phyloP scores from a whole-genome alignment of 352 stramenopile species.

The Phytophthora ramorum region DNA sequence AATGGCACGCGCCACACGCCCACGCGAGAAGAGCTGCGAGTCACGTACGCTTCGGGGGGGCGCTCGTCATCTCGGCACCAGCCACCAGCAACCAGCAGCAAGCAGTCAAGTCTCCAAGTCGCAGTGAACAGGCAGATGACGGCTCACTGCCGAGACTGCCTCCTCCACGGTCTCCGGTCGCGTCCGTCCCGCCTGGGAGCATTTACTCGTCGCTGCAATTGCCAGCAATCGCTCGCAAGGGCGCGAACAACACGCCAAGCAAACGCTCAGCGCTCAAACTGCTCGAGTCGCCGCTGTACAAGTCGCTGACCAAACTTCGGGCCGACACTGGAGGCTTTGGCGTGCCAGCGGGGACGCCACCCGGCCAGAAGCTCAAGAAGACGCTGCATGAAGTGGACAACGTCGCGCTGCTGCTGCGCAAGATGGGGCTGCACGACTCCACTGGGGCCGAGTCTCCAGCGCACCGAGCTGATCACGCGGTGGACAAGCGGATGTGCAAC shows the following conservation, averaged over 20 bases:
- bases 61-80: constrained; percentile 58
- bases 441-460: constrained; percentile 32
- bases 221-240: constrained; percentile 44
- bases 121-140: constrained; percentile 35
- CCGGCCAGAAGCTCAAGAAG: constrained; percentile 56
- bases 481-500: constrained; percentile 85
- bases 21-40: constrained; percentile 66
- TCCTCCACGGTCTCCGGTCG: constrained; percentile 32
- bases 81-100: constrained; percentile 22
- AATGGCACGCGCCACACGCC: constrained; percentile 26
- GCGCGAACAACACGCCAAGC: constrained; percentile 23
- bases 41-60: constrained; percentile 58
- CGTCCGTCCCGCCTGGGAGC: constrained; percentile 26
- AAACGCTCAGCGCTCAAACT: constrained; percentile 57
- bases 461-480: constrained; percentile 64
- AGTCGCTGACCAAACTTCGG: constrained; percentile 68
- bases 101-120: constrained; percentile 24
- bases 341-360: constrained; percentile 13
- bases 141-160: constrained; percentile 24
- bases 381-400: constrained; percentile 76
- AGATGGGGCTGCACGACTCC: constrained; percentile 67
- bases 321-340: constrained; percentile 36
- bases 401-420: constrained; percentile 71
- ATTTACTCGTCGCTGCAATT: constrained; percentile 33
- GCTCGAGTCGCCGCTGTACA: constrained; percentile 76